phyloP scores from a whole-genome alignment of 2,329 filamentous ascomycete genomes.

The Aureobasidium sp. region DNA sequence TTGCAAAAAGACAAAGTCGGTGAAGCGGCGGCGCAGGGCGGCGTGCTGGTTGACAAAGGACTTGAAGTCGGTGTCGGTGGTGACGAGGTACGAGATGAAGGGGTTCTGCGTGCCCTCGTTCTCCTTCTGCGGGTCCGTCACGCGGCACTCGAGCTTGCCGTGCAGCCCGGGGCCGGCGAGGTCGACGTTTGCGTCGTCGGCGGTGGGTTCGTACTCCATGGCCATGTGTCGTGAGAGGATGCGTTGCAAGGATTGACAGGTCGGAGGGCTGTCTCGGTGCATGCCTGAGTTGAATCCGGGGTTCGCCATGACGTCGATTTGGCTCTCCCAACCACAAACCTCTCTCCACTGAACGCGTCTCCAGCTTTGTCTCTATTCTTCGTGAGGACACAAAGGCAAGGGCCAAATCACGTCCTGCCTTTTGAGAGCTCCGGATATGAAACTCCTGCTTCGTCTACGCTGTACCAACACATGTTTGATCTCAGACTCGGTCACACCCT shows the following conservation, averaged over 20 bases:
- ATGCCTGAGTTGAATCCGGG: neutral
- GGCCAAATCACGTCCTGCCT: neutral
- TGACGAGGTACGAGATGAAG: constrained; percentile 92
- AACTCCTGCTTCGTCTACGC: neutral
- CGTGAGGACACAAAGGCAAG: neutral
- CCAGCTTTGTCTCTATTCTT: neutral
- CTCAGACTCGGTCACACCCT: neutral
- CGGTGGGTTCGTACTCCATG: constrained; percentile 1
- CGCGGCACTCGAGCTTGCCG: constrained; percentile 74
- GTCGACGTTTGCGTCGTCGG: constrained; percentile 30
- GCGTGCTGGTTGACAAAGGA: constrained; percentile 79
- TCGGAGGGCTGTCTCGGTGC: neutral
- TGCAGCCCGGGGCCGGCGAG: constrained; percentile 54
- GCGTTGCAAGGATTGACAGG: neutral
- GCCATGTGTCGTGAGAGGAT: neutral
- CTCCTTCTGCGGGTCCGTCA: constrained; percentile 81
- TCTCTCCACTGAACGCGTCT: neutral
- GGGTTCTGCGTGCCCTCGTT: constrained; percentile 94
- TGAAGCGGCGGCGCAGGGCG: constrained; percentile 80
- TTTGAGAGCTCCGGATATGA: neutral
- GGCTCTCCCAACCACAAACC: neutral
- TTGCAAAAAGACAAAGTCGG: constrained; percentile 94
- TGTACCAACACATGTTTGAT: neutral
- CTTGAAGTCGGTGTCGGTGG: constrained; percentile 85
- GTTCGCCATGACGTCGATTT: neutral